A percentile compares a stretch with the other conserved stretches of the same genome.
phyloP scores from a whole-genome alignment of 2,329 filamentous ascomycete genomes.

The Neonectria hederae region DNA sequence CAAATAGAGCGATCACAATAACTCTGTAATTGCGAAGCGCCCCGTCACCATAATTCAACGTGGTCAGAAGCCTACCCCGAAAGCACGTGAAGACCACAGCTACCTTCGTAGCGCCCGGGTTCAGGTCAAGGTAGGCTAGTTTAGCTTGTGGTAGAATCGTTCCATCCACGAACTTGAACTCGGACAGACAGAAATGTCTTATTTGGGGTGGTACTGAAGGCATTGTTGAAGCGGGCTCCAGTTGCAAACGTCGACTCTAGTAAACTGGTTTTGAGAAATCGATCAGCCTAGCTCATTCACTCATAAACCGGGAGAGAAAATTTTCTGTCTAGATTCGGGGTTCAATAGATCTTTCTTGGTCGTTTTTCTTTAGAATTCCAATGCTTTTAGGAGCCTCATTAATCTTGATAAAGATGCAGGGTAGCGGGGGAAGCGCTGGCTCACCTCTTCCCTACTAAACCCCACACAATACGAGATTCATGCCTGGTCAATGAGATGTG shows the following conservation, averaged over 20 bases:
- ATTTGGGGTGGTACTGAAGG: neutral
- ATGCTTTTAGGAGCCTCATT: neutral
- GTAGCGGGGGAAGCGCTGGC: neutral
- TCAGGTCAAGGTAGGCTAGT: conserved; percentile 42
- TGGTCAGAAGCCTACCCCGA: conserved; percentile 59
- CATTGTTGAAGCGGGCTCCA: neutral
- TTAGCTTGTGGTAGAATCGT: conserved; percentile 37
- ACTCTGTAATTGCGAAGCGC: conserved; percentile 55
- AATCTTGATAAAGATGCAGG: neutral
- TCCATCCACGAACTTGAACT: conserved; percentile 43
- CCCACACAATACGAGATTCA: neutral
- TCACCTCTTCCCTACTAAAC: too few relatives aligned
- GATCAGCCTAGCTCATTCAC: neutral
- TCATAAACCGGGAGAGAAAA: too few relatives aligned
- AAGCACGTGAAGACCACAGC: conserved; percentile 65
- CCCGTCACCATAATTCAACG: conserved; percentile 56
- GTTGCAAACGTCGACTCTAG: neutral
- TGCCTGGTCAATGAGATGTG: neutral
- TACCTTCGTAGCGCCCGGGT: conserved; percentile 46
- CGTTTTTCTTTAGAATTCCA: neutral
- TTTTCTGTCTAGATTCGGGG: too few relatives aligned
- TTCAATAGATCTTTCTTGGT: too few relatives aligned
- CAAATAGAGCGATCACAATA: conserved; percentile 57
- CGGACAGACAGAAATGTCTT: neutral
- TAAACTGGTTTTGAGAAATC: neutral